Evolutionary conservation across 2,329 filamentous ascomycete genomes (phyloP).

Genomic region (Neofusicoccum umdonicola): DNA sequence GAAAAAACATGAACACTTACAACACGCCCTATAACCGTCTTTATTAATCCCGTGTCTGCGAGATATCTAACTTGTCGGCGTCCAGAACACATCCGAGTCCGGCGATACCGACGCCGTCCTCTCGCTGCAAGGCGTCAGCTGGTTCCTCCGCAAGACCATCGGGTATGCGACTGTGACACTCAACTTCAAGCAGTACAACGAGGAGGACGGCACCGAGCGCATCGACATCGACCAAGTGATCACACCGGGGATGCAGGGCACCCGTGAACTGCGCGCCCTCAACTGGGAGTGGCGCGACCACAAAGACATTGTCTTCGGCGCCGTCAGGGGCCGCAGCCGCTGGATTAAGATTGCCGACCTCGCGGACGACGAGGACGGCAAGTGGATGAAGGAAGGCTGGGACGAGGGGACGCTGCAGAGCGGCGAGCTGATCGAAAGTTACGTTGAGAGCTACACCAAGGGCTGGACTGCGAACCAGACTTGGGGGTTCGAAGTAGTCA

Average conservation of each 20-base stretch:
- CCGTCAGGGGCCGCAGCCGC: slow-evolving; percentile 59
- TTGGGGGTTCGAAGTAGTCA: slow-evolving; percentile 34
- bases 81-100: slow-evolving; percentile 40
- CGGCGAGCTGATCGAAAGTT: slow-evolving; percentile 30
- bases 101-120: slow-evolving; percentile 68
- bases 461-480: slow-evolving; percentile 36
- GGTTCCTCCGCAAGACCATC: slow-evolving; percentile 71
- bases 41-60: too few species aligned
- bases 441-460: slow-evolving; percentile 31
- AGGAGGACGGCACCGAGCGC: slow-evolving; percentile 43
- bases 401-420: slow-evolving; percentile 26
- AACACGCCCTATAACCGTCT: too few species aligned
- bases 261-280: slow-evolving; percentile 55
- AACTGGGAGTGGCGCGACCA: slow-evolving; percentile 64
- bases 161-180: slow-evolving; percentile 67
- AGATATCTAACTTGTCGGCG: too few species aligned
- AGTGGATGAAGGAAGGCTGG: slow-evolving; percentile 23
- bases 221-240: slow-evolving; percentile 65
- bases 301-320: slow-evolving; percentile 77
- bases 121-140: slow-evolving; percentile 56
- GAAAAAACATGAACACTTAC: too few species aligned
- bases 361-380: neutral
- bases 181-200: slow-evolving; percentile 52
- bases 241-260: slow-evolving; percentile 68
- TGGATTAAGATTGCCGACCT: slow-evolving; percentile 40